Evolutionary conservation across 2,329 filamentous ascomycete species (phyloP), one percentile per base, ranked within the genome.

Genomic region (Verticillium nubilum): DNA sequence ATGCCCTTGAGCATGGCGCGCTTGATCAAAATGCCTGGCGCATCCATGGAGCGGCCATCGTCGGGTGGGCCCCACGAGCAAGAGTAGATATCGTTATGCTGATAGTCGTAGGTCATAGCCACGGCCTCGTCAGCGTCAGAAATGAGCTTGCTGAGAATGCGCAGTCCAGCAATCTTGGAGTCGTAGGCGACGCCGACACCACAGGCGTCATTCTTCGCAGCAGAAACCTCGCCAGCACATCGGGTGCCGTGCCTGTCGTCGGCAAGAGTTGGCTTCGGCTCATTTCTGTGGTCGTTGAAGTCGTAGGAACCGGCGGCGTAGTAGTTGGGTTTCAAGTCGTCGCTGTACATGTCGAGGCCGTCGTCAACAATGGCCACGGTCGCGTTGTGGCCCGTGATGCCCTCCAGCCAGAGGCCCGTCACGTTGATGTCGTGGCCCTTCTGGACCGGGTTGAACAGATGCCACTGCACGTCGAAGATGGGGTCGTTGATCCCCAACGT

Each of bases 41-140:
- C 91, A 67, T 98, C 94, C 95, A 99, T 99, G 26, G 92, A 92
- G 62, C 82, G 81, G 53, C 95, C 95, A 71, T 98, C 93, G 68
- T 99, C 95, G 0, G 92, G 91, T 9, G 95, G 95, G 0, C 95
- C 95, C 95, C 95, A 99, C 0, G 95, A 99, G 77, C 95, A 99
- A 1, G 95, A 99, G 76, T 97, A 99, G 61, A 99, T 98, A 61
- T 97, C 86, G 71, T 97, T 99, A 62, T 94, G 80, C 68, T 97
- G 87, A 68, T 86, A 95, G 63, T 89, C 90, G 77, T 94, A 98
- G 74, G 96, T 97, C 81, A 99, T 87, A 25, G 95, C 91, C 29
- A 89, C 80, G 26, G 95, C 93, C 75, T 99, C 95, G 69, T 99
- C 95, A 28, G 90, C 88, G 71, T 99, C 95, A 56, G 88, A 89